Evolutionary conservation across 169 alveolate genomes (phyloP), one percentile per base, ranked within the genome.

Genomic region (Eimeria acervulina): DNA sequence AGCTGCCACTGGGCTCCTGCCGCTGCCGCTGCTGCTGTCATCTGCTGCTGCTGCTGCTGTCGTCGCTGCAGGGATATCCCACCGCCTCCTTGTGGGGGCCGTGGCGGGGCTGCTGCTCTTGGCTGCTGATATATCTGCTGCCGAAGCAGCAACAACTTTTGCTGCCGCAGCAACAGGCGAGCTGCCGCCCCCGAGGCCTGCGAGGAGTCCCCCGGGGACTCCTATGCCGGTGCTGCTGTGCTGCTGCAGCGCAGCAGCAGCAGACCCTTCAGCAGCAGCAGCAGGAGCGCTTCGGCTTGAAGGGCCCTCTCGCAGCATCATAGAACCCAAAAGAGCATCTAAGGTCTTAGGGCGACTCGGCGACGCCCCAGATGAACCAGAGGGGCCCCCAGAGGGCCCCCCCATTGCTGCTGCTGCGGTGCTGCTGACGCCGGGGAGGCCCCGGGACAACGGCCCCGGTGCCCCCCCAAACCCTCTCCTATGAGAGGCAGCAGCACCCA

Each of bases 151-250:
- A 51, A 84, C 92, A 17, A 84, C 92, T 55, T 84, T 84, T 36
- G 92, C 92, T 84, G 92, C 72, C 36, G 92, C 92, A 31, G 92
- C 51, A 84, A 84, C 92, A 31, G 92, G 92, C 1, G 92, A 84
- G 36, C 59, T 84, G 92, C 92, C 92, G 23, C 78, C 92, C 55
- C 92, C 92, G 13, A 84, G 78, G 55, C 92, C 76, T 33, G 92
- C 92, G 38, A 84, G 76, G 59, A 84, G 76, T 10, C 92, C 92
- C 42, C 70, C 63, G 23, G 90, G 70, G 31, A 80, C 90, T 33
- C 72, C 92, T 7, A 51, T 42, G 1, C 52, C 42, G 76, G 80
- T 84, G 59, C 51, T 55, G 38, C 80, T 19, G 31, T 47, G 70
- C 92, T 84, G 92, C 92, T 52, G 92, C 26, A 40, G 92, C 55